Base-by-base conservation (phyloP, 371 early-diverging fungal genomes). In the Mucor mucedo region DNA sequence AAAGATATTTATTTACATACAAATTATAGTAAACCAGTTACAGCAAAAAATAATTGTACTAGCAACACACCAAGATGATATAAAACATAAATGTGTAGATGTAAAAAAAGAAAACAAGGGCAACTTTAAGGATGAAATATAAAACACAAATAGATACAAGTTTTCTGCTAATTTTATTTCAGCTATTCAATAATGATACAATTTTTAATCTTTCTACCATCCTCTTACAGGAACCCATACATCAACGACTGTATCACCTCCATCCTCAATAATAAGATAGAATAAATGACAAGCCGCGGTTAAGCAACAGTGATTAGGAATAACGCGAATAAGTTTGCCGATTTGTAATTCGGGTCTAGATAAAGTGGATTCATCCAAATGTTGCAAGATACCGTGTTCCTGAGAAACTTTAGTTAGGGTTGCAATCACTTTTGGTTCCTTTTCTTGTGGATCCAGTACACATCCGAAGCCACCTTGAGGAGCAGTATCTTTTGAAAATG, bases 211-310 rank as follows among this genome's bases (percentile, higher is more conserved):
- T 27, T 4, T 53, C 58, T 73, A 81, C 81, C 81, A 81, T 21
- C 81, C 81, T 52, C 70, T 67, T 8, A 78, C 73, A 44, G 81
- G 81, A 6, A 81, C 75, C 81, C 81, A 81, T 5, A 81, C 73
- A 63, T 81, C 81, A 8, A 73, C 65, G 0, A 81, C 66, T 11
- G 47, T 58, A 61, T 78, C 76, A 27, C 63, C 59, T 2, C 66
- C 69, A 41, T 72, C 58, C 35, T 80, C 76, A 21, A 77, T n/a
- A n/a, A n/a, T 60, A 13, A 81, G 47, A 41, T 76, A 81, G 44
- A 64, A 81, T 27, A 62, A 41, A 61, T 73, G 72, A 33, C 72
- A 73, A 16, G 78, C 81, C 16, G 73, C 62, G 9, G 78, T 59
- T 16, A 78, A 56, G 38, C 81, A 81, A 35, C 78, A 76, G 44